Conservation (phyloP, 352 stramenopile species). For the Globisporangium middletonii region DNA sequence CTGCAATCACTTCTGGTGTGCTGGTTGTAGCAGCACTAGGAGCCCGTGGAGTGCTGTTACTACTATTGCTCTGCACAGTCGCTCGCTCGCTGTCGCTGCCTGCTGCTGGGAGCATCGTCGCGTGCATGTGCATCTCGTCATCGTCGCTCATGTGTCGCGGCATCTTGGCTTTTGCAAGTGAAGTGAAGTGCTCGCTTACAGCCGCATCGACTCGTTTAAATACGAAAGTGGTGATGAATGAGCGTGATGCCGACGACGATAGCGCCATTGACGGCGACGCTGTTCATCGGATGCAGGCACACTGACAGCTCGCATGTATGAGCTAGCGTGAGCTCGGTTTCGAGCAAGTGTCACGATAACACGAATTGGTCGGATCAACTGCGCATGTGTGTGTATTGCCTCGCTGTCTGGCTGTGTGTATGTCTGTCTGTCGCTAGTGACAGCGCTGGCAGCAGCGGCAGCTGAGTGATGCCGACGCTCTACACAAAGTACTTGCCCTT, state of each 20-base stretch:
- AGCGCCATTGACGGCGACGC: no score
- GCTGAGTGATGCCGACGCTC: conserved; percentile 2
- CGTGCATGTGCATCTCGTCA: conserved; percentile 16
- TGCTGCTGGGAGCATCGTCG: conserved; percentile 9
- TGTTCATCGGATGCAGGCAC: no score
- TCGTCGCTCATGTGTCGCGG: conserved; percentile 4
- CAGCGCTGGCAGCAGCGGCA: conserved; percentile 2
- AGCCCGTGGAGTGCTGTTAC: background rate
- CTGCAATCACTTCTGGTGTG: background rate
- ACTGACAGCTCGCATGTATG: no score
- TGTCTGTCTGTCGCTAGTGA: conserved; percentile 5
- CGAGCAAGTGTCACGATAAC: no score
- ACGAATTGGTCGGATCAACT: background rate
- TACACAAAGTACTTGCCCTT: conserved; percentile 90
- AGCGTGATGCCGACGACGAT: no score
- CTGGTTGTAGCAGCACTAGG: background rate
- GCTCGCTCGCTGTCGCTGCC: background rate
- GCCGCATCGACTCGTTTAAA: no score
- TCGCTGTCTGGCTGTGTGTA: conserved; percentile 1
- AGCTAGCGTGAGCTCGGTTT: no score
- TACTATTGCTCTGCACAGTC: background rate
- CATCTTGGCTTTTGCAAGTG: conserved; percentile 1
- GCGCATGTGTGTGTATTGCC: background rate
- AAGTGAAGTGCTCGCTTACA: background rate
- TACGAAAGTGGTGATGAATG: no score